Conservation (phyloP, 345 rosid genomes). For the Bruguiera parviflora region DNA sequence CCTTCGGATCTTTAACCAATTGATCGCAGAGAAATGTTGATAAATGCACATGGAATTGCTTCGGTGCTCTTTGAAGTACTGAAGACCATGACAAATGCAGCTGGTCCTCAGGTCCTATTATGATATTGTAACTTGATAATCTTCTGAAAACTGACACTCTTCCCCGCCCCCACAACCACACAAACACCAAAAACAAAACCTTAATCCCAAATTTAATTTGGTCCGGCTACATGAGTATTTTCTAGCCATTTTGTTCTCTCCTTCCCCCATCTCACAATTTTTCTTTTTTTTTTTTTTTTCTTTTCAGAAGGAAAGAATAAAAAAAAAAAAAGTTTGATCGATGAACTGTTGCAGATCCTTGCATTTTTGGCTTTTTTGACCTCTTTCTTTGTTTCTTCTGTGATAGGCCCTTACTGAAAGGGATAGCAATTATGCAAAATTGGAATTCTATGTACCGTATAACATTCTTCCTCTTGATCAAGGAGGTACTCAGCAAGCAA, state of each 20-base stretch:
- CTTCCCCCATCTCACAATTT: no score
- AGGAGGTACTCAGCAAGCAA: slow-evolving; percentile 79
- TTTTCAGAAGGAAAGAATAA: no score
- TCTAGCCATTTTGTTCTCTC: no score
- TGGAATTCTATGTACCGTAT: slow-evolving; percentile 66
- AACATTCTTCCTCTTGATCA: slow-evolving; percentile 89
- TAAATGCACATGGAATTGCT: slow-evolving; percentile 57
- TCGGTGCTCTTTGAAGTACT: slow-evolving; percentile 71
- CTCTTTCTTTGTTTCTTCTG: slow-evolving; percentile 18
- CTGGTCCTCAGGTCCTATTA: slow-evolving; percentile 58
- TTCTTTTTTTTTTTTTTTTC: no score
- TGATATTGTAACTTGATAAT: slow-evolving; percentile 5
- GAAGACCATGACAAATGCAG: slow-evolving; percentile 50
- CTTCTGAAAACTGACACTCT: neutral
- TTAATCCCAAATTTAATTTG: no score
- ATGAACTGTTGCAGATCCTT: neutral
- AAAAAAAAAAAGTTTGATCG: no score
- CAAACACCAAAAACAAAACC: no score
- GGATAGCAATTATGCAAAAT: slow-evolving; percentile 47
- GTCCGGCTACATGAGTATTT: no score
- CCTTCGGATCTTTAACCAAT: slow-evolving; percentile 7
- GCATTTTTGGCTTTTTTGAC: neutral
- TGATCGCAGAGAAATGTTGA: slow-evolving; percentile 57
- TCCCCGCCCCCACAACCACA: neutral
- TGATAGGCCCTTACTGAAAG: slow-evolving; percentile 63